Conservation (phyloP, 306 rosid genomes). For the Senna tora region DNA sequence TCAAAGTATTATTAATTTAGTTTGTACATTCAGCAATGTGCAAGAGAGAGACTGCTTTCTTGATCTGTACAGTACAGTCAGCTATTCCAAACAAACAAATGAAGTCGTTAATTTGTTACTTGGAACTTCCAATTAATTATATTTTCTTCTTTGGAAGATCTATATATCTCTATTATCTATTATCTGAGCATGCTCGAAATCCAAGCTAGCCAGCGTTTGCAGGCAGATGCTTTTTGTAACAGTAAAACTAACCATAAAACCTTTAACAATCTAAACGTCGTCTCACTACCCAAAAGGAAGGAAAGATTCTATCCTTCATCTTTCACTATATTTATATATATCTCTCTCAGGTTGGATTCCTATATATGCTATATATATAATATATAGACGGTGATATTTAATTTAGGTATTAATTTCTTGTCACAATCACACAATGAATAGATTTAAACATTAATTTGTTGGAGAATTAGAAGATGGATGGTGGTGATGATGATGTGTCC, state of each 20-base stretch:
- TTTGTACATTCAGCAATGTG: slow-evolving; percentile 10
- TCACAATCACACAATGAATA: no score
- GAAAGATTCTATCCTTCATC: no score
- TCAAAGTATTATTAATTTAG: neutral
- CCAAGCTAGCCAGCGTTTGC: slow-evolving; percentile 5
- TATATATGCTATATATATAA: no score
- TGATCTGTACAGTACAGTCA: no score
- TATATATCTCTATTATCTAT: no score
- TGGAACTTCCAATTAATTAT: slow-evolving; percentile 15
- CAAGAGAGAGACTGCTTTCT: no score
- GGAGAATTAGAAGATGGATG: neutral
- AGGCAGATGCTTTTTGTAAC: neutral
- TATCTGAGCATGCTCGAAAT: slow-evolving; percentile 30
- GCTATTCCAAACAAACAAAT: no score
- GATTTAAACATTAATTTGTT: no score
- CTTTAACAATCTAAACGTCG: neutral
- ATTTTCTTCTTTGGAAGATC: neutral
- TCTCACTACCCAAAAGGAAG: neutral
- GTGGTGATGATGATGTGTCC: neutral
- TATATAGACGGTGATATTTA: no score
- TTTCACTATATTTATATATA: neutral
- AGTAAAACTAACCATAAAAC: neutral
- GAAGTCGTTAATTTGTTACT: slow-evolving; percentile 8
- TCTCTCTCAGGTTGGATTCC: no score
- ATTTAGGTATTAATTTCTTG: no score